A percentile compares a stretch with the other conserved stretches of the same genome.
Conservation (phyloP, 83 land plant species). For the Picea abies region DNA sequence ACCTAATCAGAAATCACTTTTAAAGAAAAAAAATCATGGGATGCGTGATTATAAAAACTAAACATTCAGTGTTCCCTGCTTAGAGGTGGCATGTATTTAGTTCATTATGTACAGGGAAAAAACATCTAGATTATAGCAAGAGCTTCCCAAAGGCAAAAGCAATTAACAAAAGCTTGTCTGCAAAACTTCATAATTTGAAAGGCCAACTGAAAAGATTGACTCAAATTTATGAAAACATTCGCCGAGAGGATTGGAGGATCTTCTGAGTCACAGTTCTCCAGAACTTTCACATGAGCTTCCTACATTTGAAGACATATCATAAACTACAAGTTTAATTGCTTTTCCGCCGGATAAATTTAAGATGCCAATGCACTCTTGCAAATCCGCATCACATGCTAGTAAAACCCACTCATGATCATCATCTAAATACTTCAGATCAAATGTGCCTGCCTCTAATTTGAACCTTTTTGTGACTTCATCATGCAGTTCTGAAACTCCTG, state of each 20-base stretch:
- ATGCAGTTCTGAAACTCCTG: conserved; percentile 35
- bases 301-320: conserved; percentile 35
- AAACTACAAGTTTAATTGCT: conserved; percentile 46
- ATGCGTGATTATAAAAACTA: no score
- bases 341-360: conserved; percentile 37
- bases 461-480: conserved; percentile 72
- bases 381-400: conserved; percentile 64
- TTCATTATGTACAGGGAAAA: no score
- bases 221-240: background rate
- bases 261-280: conserved; percentile 15
- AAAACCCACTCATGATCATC: conserved; percentile 79
- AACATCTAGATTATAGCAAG: background rate
- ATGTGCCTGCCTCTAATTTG: conserved; percentile 47
- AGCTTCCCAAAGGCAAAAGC: background rate
- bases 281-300: conserved; percentile 69
- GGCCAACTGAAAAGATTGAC: background rate
- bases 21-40: no score
- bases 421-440: conserved; percentile 77
- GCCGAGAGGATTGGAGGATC: background rate
- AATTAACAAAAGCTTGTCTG: background rate
- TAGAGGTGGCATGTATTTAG: no score
- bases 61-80: no score
- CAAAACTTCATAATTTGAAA: background rate
- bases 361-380: conserved; percentile 65
- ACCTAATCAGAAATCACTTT: no score